phyloP scores from a whole-genome alignment of 164 flowering plant genomes.

The Umbellularia californica region DNA sequence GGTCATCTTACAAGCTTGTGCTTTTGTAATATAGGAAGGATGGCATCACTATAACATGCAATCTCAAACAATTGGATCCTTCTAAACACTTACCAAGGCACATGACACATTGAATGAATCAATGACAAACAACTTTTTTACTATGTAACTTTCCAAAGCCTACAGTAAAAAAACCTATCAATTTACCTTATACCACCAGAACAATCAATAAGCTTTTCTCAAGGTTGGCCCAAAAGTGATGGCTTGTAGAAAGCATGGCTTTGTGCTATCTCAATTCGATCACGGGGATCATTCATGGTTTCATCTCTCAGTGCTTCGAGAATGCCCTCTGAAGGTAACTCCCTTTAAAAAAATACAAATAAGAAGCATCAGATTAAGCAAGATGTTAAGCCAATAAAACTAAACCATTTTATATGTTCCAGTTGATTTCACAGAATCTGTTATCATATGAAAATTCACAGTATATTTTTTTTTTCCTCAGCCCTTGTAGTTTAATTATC shows the following conservation, averaged over 20 bases:
- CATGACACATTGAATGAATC: too few relatives aligned
- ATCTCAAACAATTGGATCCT: too few relatives aligned
- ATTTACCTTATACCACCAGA: too few relatives aligned
- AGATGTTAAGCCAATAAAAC: background rate
- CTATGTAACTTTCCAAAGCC: too few relatives aligned
- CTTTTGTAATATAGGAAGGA: too few relatives aligned
- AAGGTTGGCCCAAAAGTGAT: slow-evolving; percentile 76
- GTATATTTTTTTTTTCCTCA: background rate
- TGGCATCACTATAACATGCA: too few relatives aligned
- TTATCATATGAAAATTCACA: too few relatives aligned
- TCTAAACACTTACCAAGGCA: too few relatives aligned
- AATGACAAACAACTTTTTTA: too few relatives aligned
- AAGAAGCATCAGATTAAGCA: background rate
- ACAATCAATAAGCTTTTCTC: background rate
- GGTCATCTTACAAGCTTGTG: too few relatives aligned
- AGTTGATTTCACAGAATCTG: background rate
- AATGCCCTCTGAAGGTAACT: slow-evolving; percentile 50
- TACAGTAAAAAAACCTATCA: too few relatives aligned
- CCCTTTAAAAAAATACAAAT: slow-evolving; percentile 41
- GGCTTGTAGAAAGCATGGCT: slow-evolving; percentile 74
- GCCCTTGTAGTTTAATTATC: background rate
- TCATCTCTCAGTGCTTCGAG: slow-evolving; percentile 88
- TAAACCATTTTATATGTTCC: background rate
- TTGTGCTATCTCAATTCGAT: slow-evolving; percentile 84
- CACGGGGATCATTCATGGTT: slow-evolving; percentile 88